Conservation (phyloP, 2,329 filamentous ascomycete genomes). For the Atkinsonella texensis region DNA sequence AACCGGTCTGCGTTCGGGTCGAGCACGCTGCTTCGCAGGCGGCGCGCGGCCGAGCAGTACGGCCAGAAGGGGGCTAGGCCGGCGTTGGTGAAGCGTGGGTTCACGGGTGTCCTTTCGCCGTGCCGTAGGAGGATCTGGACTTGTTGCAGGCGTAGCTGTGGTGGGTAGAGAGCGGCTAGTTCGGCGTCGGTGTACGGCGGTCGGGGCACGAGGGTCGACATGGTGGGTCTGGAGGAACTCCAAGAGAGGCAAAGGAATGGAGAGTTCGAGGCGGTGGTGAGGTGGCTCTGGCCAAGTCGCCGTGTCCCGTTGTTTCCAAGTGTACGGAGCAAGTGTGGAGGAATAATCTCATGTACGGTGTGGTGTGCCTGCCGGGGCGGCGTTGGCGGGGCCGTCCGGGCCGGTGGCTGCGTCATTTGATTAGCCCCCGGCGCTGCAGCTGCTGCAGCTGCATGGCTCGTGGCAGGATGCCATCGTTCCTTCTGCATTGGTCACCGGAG, state of each 20-base stretch:
- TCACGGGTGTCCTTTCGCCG: conserved; percentile 74
- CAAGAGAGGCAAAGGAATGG: neutral
- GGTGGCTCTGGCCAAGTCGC: too few species aligned
- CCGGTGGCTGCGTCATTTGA: neutral
- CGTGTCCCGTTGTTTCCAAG: too few species aligned
- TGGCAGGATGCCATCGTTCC: too few species aligned
- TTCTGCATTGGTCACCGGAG: too few species aligned
- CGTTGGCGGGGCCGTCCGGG: neutral
- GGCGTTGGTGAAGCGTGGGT: conserved; percentile 74
- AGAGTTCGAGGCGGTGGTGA: too few species aligned
- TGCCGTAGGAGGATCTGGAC: conserved; percentile 81
- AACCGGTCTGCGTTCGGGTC: conserved; percentile 27
- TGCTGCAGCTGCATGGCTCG: too few species aligned
- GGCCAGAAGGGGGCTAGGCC: conserved; percentile 67
- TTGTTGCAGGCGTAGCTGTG: conserved; percentile 66
- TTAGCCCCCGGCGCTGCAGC: too few species aligned
- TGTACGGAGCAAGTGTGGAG: neutral
- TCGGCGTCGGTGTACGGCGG: conserved; percentile 70
- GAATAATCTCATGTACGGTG: neutral
- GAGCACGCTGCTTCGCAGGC: conserved; percentile 46
- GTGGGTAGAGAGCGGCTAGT: conserved; percentile 69
- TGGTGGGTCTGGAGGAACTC: conserved; percentile 27
- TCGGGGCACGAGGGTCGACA: conserved; percentile 69
- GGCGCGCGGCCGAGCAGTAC: conserved; percentile 69
- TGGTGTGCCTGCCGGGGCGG: neutral